phyloP scores from a whole-genome alignment of 169 alveolate genomes.

The Babesia bigemina region DNA sequence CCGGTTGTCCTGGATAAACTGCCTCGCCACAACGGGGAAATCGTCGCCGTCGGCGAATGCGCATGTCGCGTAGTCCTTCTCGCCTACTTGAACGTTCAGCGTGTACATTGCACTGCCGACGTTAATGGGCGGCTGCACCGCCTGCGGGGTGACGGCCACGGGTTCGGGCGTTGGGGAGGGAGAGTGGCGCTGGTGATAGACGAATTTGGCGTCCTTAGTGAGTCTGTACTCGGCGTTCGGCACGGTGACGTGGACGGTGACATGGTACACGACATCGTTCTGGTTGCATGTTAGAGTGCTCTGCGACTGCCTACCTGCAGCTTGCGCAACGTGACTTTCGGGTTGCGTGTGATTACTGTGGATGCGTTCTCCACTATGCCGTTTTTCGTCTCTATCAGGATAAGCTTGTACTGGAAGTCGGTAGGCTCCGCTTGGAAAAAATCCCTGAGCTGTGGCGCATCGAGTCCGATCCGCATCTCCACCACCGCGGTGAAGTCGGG shows the following conservation, averaged over 20 bases:
- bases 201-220: constrained; percentile 30
- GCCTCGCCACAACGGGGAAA: constrained; percentile 1
- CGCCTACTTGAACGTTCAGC: constrained; percentile 53
- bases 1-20: constrained; percentile 22
- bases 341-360: constrained; percentile 40
- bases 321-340: constrained; percentile 33
- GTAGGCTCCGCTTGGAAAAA: constrained; percentile 28
- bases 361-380: constrained; percentile 59
- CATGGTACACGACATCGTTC: constrained; percentile 36
- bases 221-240: constrained; percentile 25
- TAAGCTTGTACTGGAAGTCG: constrained; percentile 43
- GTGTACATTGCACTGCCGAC: constrained; percentile 4
- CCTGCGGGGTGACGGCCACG: background rate
- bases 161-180: background rate
- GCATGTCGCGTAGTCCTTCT: constrained; percentile 45
- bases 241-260: constrained; percentile 52
- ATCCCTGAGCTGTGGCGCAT: constrained; percentile 17
- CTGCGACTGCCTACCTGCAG: constrained; percentile 20
- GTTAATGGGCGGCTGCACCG: constrained; percentile 17
- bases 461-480: constrained; percentile 14
- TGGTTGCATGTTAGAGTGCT: background rate
- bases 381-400: constrained; percentile 38
- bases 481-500: constrained; percentile 26
- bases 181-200: constrained; percentile 10
- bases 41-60: constrained; percentile 23